phyloP scores from a whole-genome alignment of 2,329 filamentous ascomycete genomes.

The Aspergillus sojae region DNA sequence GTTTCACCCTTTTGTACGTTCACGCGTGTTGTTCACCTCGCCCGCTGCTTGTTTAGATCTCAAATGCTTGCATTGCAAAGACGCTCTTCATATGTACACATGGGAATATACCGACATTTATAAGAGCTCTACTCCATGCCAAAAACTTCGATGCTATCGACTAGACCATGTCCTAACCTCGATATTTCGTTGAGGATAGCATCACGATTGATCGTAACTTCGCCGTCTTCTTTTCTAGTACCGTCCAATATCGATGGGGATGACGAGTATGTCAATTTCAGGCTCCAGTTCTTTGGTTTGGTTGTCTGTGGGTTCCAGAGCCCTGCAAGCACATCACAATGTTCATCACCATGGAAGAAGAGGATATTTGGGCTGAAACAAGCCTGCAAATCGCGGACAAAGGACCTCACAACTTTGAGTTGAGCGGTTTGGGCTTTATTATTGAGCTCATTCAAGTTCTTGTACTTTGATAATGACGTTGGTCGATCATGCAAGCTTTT shows the following conservation, averaged over 20 bases:
- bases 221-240: conserved; percentile 16
- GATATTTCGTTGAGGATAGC: conserved; percentile 50
- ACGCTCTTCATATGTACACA: conserved; percentile 26
- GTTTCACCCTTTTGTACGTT: not conserved
- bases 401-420: conserved; percentile 63
- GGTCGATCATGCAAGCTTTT: conserved; percentile 50
- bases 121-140: conserved; percentile 18
- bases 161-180: conserved; percentile 61
- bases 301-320: conserved; percentile 63
- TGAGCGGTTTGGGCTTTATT: conserved; percentile 51
- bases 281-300: conserved; percentile 35
- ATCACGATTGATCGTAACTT: conserved; percentile 40
- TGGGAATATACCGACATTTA: conserved; percentile 18
- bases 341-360: conserved; percentile 72
- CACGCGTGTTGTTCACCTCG: not conserved
- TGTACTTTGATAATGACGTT: conserved; percentile 59
- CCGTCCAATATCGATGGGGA: conserved; percentile 22
- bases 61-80: conserved; percentile 31
- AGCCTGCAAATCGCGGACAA: conserved; percentile 68
- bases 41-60: conserved; percentile 14
- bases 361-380: conserved; percentile 71
- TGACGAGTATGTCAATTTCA: conserved; percentile 44
- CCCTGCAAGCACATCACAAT: conserved; percentile 62
- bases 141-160: conserved; percentile 66
- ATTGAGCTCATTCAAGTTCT: conserved; percentile 70